These are phyloP conservation scores for Salix suchowensis DNA, from an alignment of 345 rosid species.

Conservation along the genomic window DNA sequence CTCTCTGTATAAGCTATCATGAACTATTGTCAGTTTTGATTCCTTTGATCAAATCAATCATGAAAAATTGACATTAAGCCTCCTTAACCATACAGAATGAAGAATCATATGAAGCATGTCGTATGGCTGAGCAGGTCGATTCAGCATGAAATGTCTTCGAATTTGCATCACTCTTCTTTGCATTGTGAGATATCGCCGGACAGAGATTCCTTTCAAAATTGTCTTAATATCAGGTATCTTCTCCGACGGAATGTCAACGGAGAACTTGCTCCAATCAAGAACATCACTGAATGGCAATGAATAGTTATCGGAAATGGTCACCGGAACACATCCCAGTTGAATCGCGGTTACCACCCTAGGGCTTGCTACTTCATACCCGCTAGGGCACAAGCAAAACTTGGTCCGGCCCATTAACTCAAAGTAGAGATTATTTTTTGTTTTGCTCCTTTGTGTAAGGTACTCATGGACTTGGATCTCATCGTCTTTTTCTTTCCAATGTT, in stretches of 20 bases:
- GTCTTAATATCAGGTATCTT: conserved; percentile 46
- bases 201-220: conserved; percentile 32
- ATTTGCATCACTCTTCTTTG: conserved; percentile 40
- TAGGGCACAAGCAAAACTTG: conserved; percentile 59
- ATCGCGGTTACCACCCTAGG: conserved; percentile 54
- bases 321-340: conserved; percentile 52
- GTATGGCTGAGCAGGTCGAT: conserved; percentile 57
- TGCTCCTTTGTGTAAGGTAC: conserved; percentile 31
- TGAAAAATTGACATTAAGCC: conserved; percentile 47
- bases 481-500: conserved; percentile 67
- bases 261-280: conserved; percentile 52
- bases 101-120: conserved; percentile 60
- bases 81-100: conserved; percentile 66
- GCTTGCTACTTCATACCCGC: conserved; percentile 70
- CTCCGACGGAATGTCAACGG: conserved; percentile 32
- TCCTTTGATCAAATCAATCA: neutral
- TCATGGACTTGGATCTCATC: conserved; percentile 46
- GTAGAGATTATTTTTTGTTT: conserved; percentile 22
- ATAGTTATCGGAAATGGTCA: conserved; percentile 45
- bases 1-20: too few relatives aligned
- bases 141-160: conserved; percentile 44
- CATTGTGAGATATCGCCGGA: conserved; percentile 29
- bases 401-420: conserved; percentile 36
- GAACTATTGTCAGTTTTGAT: neutral
- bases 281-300: conserved; percentile 57